phyloP scores from a whole-genome alignment of 2,329 filamentous ascomycete genomes.

The Cyphellophora europaea region DNA sequence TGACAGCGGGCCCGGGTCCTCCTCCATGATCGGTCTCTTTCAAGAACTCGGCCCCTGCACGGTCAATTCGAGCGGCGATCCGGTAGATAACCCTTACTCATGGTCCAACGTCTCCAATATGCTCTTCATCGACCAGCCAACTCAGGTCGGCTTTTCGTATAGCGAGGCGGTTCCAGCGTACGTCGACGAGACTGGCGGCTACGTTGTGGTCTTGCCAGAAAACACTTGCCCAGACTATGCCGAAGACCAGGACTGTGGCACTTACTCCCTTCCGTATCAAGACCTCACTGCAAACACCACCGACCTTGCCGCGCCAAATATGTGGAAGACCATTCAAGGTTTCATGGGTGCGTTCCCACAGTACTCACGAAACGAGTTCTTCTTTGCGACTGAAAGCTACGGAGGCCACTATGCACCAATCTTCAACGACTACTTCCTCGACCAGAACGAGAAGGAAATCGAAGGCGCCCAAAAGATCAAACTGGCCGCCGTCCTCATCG shows the following conservation, averaged over 20 bases:
- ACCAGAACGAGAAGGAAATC: conserved; percentile 25
- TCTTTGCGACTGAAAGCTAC: conserved; percentile 48
- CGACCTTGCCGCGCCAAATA: conserved; percentile 16
- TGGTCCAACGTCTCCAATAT: conserved; percentile 22
- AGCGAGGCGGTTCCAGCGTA: conserved; percentile 19
- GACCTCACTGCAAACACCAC: conserved; percentile 18
- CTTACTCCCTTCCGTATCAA: conserved; percentile 17
- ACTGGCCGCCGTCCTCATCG: conserved; percentile 25
- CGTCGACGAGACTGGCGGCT: conserved; percentile 9
- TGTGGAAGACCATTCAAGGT: conserved; percentile 19
- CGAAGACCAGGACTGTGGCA: conserved; percentile 16
- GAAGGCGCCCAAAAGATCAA: conserved; percentile 17
- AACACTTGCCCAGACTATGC: conserved; percentile 18
- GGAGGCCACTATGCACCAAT: conserved; percentile 51
- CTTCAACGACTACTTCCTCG: conserved; percentile 32
- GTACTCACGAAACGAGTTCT: conserved; percentile 32
- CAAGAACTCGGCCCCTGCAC: conserved; percentile 26
- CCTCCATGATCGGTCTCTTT: conserved; percentile 26
- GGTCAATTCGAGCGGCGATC: conserved; percentile 28
- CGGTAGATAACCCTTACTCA: conserved; percentile 29
- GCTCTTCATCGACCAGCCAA: conserved; percentile 61
- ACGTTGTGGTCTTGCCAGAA: conserved; percentile 14
- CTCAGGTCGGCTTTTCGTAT: conserved; percentile 51
- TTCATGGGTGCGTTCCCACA: conserved; percentile 20
- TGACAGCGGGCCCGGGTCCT: conserved; percentile 21